Conservation (phyloP, 2,329 filamentous ascomycete genomes). For the Diaporthe citrichinensis region DNA sequence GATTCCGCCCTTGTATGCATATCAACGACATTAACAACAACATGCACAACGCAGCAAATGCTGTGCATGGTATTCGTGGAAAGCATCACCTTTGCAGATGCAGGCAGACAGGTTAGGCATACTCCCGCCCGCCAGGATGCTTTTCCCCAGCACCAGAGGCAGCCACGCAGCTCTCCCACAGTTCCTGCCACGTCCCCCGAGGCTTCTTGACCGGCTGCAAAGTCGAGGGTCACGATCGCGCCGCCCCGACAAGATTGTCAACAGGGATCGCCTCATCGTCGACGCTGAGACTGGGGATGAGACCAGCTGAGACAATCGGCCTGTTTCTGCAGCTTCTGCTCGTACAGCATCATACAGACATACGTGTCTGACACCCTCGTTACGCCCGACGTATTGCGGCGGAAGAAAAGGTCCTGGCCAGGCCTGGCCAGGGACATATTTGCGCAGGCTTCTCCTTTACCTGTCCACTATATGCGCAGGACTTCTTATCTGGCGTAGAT, state of each 20-base stretch:
- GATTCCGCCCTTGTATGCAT: slow-evolving; percentile 5
- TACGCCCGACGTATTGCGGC: background rate
- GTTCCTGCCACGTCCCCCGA: background rate
- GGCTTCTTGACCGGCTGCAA: background rate
- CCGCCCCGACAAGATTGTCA: background rate
- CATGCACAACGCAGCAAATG: background rate
- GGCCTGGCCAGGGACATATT: background rate
- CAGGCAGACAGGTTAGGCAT: background rate
- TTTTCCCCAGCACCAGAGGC: background rate
- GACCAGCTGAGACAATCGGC: background rate
- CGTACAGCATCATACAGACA: background rate
- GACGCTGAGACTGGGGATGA: background rate
- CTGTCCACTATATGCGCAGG: background rate
- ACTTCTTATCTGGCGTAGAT: background rate
- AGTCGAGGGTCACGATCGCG: background rate
- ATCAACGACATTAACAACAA: background rate
- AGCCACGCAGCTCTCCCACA: background rate
- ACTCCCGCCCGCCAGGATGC: background rate
- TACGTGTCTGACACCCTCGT: background rate
- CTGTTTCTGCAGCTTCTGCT: background rate
- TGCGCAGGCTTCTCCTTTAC: background rate
- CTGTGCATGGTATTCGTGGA: background rate
- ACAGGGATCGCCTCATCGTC: background rate
- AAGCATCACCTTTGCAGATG: background rate
- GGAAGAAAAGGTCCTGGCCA: background rate